phyloP scores from a whole-genome alignment of 306 rosid genomes.

The Cyamopsis tetragonoloba region DNA sequence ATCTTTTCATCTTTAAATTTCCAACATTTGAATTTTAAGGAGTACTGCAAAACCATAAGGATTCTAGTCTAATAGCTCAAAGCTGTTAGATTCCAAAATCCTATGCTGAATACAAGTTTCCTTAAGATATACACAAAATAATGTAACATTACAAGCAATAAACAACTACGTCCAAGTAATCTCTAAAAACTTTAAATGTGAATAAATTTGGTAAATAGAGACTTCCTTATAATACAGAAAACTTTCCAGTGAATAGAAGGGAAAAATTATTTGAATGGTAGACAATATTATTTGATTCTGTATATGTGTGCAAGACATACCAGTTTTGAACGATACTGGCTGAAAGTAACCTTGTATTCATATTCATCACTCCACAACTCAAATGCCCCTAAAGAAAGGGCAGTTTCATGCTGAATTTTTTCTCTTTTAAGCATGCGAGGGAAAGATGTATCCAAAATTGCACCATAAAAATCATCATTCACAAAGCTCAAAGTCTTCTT shows the following conservation, averaged over 20 bases:
- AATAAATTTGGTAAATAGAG: neutral
- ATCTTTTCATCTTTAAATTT: neutral
- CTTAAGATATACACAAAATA: neutral
- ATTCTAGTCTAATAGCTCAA: neutral
- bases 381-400: constrained; percentile 54
- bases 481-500: constrained; percentile 51
- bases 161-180: constrained; percentile 11
- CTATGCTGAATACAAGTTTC: neutral
- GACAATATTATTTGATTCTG: constrained; percentile 12
- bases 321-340: constrained; percentile 90
- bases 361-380: constrained; percentile 94
- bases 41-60: constrained; percentile 7
- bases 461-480: constrained; percentile 60
- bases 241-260: constrained; percentile 1
- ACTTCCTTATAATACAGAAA: neutral
- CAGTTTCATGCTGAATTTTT: constrained; percentile 56
- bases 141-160: constrained; percentile 10
- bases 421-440: constrained; percentile 85
- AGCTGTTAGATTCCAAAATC: neutral
- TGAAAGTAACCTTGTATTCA: constrained; percentile 82
- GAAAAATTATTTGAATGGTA: neutral
- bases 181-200: constrained; percentile 11
- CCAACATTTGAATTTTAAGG: neutral
- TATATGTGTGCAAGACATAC: constrained; percentile 39
- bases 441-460: constrained; percentile 74